A percentile compares a stretch with the other conserved stretches of the same genome.
Evolutionary conservation across 2,329 filamentous ascomycete genomes (phyloP).

Genomic region (Penicillium sp.): DNA sequence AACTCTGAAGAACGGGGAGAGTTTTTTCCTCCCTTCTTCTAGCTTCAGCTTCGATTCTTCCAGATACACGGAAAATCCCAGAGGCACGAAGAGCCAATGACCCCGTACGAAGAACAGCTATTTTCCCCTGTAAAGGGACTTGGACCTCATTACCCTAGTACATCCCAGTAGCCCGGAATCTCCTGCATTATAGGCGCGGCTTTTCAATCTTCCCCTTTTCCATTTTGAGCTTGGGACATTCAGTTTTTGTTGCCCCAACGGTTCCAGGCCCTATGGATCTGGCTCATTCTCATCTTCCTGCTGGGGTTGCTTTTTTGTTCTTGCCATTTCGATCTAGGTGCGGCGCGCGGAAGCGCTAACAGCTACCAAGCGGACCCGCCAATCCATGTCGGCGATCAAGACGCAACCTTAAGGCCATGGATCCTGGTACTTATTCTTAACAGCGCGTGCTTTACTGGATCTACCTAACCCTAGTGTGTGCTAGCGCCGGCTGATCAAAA

Average conservation of each 20-base stretch:
- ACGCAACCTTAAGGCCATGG: conserved; percentile 12
- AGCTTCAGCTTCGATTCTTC: neutral
- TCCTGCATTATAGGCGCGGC: conserved; percentile 10
- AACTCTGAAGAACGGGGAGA: neutral
- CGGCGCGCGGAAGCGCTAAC: conserved; percentile 16
- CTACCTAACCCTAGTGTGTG: conserved; percentile 6
- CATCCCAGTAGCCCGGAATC: conserved; percentile 12
- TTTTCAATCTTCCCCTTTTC: neutral
- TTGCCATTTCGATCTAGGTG: conserved; percentile 22
- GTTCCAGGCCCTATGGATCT: neutral
- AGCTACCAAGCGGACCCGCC: conserved; percentile 9
- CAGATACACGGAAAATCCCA: neutral
- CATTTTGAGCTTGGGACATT: conserved; percentile 6
- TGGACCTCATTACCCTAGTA: neutral
- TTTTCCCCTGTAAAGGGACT: neutral
- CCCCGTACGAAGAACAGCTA: neutral
- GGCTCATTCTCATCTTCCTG: conserved; percentile 10
- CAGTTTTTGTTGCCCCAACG: neutral
- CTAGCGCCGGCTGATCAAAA: conserved; percentile 19
- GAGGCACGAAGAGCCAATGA: neutral
- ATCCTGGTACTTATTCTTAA: conserved; percentile 14
- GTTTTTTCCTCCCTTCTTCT: neutral
- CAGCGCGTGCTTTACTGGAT: conserved; percentile 11
- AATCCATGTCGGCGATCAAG: conserved; percentile 22
- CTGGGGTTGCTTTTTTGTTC: conserved; percentile 14